A percentile compares a stretch with the other conserved stretches of the same genome.
Conservation (phyloP, 495 filamentous ascomycete genomes). For the Baudoinia panamericana region DNA sequence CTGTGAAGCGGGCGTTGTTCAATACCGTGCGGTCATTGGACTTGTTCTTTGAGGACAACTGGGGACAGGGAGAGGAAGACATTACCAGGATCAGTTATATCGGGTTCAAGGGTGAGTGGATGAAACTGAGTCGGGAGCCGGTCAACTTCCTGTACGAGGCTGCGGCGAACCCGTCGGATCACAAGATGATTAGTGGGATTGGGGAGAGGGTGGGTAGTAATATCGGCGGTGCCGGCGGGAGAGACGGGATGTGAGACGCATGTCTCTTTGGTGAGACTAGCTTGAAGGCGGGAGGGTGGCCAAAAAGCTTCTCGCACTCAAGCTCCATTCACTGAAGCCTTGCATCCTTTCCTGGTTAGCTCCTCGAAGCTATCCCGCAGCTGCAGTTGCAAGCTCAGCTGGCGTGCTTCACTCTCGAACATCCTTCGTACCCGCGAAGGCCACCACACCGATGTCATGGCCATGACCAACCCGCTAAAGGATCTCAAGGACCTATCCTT, state of each 20-base stretch:
- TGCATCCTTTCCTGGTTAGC: too few relatives aligned
- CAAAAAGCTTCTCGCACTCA: too few relatives aligned
- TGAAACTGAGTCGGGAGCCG: constrained; percentile 70
- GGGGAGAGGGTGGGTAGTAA: constrained; percentile 34
- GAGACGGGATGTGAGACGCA: constrained; percentile 12
- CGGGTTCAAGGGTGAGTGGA: constrained; percentile 87
- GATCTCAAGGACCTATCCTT: too few relatives aligned
- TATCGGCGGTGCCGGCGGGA: constrained; percentile 29
- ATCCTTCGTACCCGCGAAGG: too few relatives aligned
- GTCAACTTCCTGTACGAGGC: constrained; percentile 82
- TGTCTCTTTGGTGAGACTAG: too few relatives aligned
- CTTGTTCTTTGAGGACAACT: constrained; percentile 75
- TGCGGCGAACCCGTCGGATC: constrained; percentile 80
- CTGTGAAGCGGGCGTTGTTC: constrained; percentile 78
- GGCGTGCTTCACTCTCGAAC: not conserved
- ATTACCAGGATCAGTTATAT: constrained; percentile 68
- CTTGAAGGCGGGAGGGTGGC: too few relatives aligned
- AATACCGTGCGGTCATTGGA: constrained; percentile 61
- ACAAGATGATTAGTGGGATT: constrained; percentile 37
- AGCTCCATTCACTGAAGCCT: too few relatives aligned
- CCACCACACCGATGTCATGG: too few relatives aligned
- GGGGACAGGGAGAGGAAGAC: constrained; percentile 48
- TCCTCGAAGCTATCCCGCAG: too few relatives aligned
- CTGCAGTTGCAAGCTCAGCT: not conserved
- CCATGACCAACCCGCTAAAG: too few relatives aligned